Evolutionary conservation across 192 early-diverging fungal species (phyloP).

Genomic region (Podochytrium sp.): DNA sequence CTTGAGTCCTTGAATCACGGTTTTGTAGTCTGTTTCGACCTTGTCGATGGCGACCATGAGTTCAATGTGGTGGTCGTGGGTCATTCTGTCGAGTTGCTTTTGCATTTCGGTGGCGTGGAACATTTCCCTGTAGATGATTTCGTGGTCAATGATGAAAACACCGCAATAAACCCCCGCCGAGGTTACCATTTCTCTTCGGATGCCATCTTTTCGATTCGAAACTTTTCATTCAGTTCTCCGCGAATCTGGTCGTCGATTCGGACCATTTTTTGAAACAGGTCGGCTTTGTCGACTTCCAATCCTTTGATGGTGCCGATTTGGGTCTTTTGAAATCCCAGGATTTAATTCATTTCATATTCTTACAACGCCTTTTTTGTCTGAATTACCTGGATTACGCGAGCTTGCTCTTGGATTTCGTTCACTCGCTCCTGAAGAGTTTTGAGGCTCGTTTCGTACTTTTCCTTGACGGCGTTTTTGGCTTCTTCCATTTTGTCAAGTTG

Average conservation of each 20-base stretch:
- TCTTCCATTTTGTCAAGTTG: conserved; percentile 45
- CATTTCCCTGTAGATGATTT: conserved; percentile 10
- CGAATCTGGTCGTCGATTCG: conserved; percentile 50
- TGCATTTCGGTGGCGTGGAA: conserved; percentile 29
- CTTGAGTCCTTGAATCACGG: conserved; percentile 12
- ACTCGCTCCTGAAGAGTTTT: conserved; percentile 48
- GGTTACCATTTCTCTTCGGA: conserved; percentile 17
- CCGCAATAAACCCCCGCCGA: neutral
- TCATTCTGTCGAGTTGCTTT: conserved; percentile 22
- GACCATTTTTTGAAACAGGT: conserved; percentile 60
- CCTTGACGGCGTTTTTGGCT: conserved; percentile 34
- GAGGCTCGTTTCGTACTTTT: conserved; percentile 23
- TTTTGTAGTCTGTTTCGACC: conserved; percentile 31
- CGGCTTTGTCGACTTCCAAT: conserved; percentile 55
- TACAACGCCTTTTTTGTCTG: neutral
- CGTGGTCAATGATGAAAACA: neutral
- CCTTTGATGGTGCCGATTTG: conserved; percentile 30
- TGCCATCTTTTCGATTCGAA: conserved; percentile 43
- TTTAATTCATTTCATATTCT: neutral
- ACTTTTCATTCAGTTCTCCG: conserved; percentile 46
- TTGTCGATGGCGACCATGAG: conserved; percentile 33
- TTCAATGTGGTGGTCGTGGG: conserved; percentile 28
- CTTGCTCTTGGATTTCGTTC: conserved; percentile 61
- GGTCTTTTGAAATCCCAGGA: conserved; percentile 12
- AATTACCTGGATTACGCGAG: conserved; percentile 37